Conservation (phyloP, 2,329 filamentous ascomycete species). For the Eurotiales sp. region DNA sequence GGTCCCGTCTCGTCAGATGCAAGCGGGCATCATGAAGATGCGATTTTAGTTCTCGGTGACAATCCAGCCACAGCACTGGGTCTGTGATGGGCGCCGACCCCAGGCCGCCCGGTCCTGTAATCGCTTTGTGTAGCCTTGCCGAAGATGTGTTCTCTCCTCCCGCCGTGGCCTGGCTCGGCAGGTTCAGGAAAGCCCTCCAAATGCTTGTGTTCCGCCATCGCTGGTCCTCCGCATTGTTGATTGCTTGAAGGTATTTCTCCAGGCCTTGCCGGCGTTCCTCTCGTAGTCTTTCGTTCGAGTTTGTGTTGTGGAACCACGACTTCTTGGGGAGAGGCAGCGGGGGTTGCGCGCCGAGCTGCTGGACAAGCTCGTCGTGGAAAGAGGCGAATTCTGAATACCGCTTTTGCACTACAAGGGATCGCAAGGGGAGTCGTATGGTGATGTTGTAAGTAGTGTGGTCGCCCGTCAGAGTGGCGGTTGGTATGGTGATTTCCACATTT, state of each 20-base stretch:
- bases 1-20: constrained; percentile 57
- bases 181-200: constrained; percentile 58
- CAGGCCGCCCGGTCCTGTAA: constrained; percentile 35
- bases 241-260: constrained; percentile 56
- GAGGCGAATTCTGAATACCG: constrained; percentile 62
- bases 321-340: constrained; percentile 56
- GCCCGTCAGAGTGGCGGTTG: constrained; percentile 47
- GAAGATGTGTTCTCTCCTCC: constrained; percentile 31
- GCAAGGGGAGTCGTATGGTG: constrained; percentile 57
- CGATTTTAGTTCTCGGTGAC: constrained; percentile 56
- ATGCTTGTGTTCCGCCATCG: constrained; percentile 56
- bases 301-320: constrained; percentile 58
- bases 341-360: constrained; percentile 50
- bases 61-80: constrained; percentile 60
- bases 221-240: constrained; percentile 53
- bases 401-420: constrained; percentile 57
- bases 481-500: constrained; percentile 44
- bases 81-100: constrained; percentile 42
- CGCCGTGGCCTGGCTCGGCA: constrained; percentile 42
- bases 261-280: constrained; percentile 56
- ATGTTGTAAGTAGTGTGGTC: constrained; percentile 60
- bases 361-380: constrained; percentile 51
- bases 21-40: constrained; percentile 59
- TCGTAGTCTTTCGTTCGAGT: constrained; percentile 53
- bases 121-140: constrained; percentile 39